A percentile compares a stretch with the other conserved stretches of the same genome.
Evolutionary conservation across 2,329 filamentous ascomycete species (phyloP).

Genomic region (Albophoma yamanashiensis): DNA sequence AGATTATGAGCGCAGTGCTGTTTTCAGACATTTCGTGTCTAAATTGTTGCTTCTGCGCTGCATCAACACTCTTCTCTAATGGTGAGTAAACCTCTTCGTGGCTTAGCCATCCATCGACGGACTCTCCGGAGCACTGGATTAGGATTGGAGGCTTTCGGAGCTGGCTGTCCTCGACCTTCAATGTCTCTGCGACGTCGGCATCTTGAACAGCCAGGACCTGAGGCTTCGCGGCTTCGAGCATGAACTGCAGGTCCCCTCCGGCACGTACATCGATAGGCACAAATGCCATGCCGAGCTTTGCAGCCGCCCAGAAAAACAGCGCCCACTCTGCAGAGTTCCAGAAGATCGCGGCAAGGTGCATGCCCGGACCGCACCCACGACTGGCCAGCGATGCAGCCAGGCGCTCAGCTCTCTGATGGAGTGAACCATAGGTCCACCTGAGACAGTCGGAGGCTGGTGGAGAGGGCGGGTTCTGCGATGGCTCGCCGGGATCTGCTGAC

Average conservation of each 20-base stretch:
- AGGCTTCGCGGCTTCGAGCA: constrained; percentile 14
- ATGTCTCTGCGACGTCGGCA: constrained; percentile 4
- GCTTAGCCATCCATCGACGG: constrained; percentile 10
- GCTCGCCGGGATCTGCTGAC: constrained; percentile 1
- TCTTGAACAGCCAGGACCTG: constrained; percentile 22
- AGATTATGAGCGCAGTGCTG: constrained; percentile 28
- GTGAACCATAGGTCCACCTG: constrained; percentile 19
- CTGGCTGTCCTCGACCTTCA: neutral
- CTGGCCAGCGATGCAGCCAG: constrained; percentile 13
- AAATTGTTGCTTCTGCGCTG: neutral
- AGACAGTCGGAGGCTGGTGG: constrained; percentile 7
- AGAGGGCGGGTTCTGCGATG: neutral
- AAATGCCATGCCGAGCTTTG: constrained; percentile 22
- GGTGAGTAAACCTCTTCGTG: neutral
- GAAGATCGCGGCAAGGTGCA: constrained; percentile 19
- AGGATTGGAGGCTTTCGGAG: constrained; percentile 4
- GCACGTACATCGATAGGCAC: constrained; percentile 21
- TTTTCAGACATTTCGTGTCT: neutral
- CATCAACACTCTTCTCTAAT: neutral
- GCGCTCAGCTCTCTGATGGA: constrained; percentile 12
- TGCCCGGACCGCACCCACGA: constrained; percentile 15
- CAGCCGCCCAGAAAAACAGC: constrained; percentile 24
- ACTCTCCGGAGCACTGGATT: constrained; percentile 13
- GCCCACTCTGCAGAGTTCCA: constrained; percentile 28
- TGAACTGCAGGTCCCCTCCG: constrained; percentile 10